A percentile compares a stretch with the other conserved stretches of the same genome.
Evolutionary conservation across 768 basidiomycete genomes (phyloP).

Genomic region (Chalciporus piperatus): DNA sequence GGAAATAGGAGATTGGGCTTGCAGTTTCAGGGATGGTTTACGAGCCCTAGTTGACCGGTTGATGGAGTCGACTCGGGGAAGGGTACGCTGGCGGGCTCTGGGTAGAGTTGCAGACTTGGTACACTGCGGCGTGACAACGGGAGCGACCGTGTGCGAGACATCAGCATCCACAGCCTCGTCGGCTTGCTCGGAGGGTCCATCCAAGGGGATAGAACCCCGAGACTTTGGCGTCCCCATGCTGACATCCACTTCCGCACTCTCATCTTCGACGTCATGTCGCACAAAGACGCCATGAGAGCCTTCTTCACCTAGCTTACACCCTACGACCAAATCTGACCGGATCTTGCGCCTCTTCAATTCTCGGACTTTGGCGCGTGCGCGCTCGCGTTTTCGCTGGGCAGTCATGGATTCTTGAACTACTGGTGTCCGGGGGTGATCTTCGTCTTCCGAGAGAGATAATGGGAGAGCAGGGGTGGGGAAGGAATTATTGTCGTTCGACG

Average conservation of each 20-base stretch:
- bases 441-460: constrained; percentile 35
- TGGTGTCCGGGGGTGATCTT: constrained; percentile 12
- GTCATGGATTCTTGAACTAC: constrained; percentile 17
- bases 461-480: constrained; percentile 18
- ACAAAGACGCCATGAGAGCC: constrained; percentile 47
- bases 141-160: neutral
- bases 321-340: constrained; percentile 31
- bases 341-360: constrained; percentile 56
- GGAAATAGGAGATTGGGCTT: constrained; percentile 15
- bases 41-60: constrained; percentile 23
- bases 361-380: constrained; percentile 51
- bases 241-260: constrained; percentile 60
- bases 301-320: constrained; percentile 27
- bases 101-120: constrained; percentile 1
- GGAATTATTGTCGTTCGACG: constrained; percentile 22
- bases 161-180: constrained; percentile 17
- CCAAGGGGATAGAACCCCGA: constrained; percentile 21
- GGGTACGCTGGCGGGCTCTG: neutral
- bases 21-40: constrained; percentile 33
- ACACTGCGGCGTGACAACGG: neutral
- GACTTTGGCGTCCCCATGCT: constrained; percentile 32
- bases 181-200: constrained; percentile 6
- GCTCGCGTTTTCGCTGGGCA: constrained; percentile 33
- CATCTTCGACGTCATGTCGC: constrained; percentile 56
- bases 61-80: constrained; percentile 7